Evolutionary conservation across 148 eudicot genomes (phyloP), one percentile per base, ranked within the genome.

Genomic region (Persicaria maculosa): DNA sequence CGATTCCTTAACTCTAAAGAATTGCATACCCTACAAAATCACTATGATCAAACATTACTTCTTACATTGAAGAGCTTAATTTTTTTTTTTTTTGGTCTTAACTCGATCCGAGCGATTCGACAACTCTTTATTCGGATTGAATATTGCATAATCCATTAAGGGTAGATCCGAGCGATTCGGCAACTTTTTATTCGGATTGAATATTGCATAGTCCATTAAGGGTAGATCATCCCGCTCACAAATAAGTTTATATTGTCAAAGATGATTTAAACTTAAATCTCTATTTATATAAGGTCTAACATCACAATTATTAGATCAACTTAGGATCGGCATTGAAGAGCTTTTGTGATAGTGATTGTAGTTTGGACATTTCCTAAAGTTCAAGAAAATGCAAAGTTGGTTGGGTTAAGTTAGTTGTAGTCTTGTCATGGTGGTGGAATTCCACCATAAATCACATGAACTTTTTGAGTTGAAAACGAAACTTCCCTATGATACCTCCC

Each of bases 361-460:
- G 9, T 65, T 65, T 65, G 70, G 70, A 65, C 70, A 65, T 14
- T 12, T 65, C 70, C 47, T 65, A 65, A 65, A 40, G 47, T 40
- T 65, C 36, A 65, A 65, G 44, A 65, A 43, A 65, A 65, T 65
- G 70, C 19, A 12, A 65, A 65, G 70, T 65, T 40, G 70, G 47
- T 36, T 14, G 70, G 16, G 70, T n/a, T 65, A 11, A 65, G 46
- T 65, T 65, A 65, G 70, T 65, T 65, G 70, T 65, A 40, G 70
- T 65, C 70, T 65, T 65, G 70, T 65, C 70, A 65, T 65, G 8
- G 70, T 65, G 47, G 70, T 65, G 70, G 70, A 65, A 65, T 65
- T 65, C 70, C 70, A 65, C 70, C 70, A 65, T 65, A 65, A 65
- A 40, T 65, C 70, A 65, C 70, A 65, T 40, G 70, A 65, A 36